Evolutionary conservation across 129 eudicot genomes (phyloP), one percentile per base, ranked within the genome.

Genomic region (Sambucus nigra): DNA sequence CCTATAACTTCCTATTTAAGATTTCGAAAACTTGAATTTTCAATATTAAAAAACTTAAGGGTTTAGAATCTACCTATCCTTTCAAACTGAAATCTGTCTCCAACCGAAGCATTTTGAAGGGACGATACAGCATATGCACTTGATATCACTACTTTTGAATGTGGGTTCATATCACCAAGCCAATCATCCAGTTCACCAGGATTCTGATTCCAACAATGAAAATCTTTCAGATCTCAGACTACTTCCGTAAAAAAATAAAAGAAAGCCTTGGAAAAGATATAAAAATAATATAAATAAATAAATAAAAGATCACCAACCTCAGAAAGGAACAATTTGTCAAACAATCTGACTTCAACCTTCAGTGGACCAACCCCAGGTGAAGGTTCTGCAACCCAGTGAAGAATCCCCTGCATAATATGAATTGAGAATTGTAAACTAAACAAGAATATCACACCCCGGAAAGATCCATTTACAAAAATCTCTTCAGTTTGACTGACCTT

Each of bases 301-400:
- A 49, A 33, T 12, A 25, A 53, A 15, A 55, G 57, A 14, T 17
- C 19, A 45, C 69, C 22, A 50, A 86, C 95, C 94, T 92, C 92
- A 0, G 96, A 82, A 24, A 26, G 58, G 52, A 86, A 92, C 51
- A 92, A 63, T 61, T 58, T 86, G 23, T 80, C 89, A 40, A 92
- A 82, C 42, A 86, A 68, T 75, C 92, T 75, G 65, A 92, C 92
- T 72, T 92, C 99, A 57, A 92, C 87, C 72, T 66, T 82, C 26
- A 86, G 78, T 25, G 96, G 98, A 31, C 79, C 74, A 44, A 76
- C 69, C 27, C 95, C 94, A 29, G 94, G 85, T 51, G 95, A 65
- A 49, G 79, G 75, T 64, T 86, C 91, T 33, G 95, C 85, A 47
- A 82, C 94, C 99, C 99, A 91, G 69, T 85, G 98, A 58, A 91